These are phyloP conservation scores for Blastomyces parvus DNA, from an alignment of 2,329 filamentous ascomycete genomes.

Conservation along the genomic window DNA sequence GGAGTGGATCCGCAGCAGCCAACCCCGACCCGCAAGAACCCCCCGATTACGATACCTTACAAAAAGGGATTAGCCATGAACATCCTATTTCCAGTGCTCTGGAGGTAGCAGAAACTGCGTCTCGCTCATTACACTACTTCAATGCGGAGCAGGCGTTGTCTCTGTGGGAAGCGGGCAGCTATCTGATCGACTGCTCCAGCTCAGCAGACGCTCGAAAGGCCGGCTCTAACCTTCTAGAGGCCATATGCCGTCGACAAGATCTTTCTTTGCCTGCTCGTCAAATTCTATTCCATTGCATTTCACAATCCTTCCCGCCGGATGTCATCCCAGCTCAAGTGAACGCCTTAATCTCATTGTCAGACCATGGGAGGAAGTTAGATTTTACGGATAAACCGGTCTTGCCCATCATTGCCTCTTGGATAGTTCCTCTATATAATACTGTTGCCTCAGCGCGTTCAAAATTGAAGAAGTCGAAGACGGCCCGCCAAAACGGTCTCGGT, in stretches of 20 bases:
- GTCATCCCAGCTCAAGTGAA: slow-evolving; percentile 32
- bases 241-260: slow-evolving; percentile 32
- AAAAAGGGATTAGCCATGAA: slow-evolving; percentile 28
- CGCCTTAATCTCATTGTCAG: slow-evolving; percentile 33
- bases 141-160: slow-evolving; percentile 32
- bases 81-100: slow-evolving; percentile 28
- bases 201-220: slow-evolving; percentile 30
- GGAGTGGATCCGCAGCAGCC: slow-evolving; percentile 25
- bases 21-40: slow-evolving; percentile 31
- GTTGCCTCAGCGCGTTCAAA: slow-evolving; percentile 30
- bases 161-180: slow-evolving; percentile 32
- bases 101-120: slow-evolving; percentile 31
- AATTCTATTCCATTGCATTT: slow-evolving; percentile 30
- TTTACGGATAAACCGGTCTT: slow-evolving; percentile 32
- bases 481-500: slow-evolving; percentile 24
- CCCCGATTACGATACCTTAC: slow-evolving; percentile 31
- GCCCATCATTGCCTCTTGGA: slow-evolving; percentile 32
- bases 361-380: slow-evolving; percentile 36
- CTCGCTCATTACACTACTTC: slow-evolving; percentile 28
- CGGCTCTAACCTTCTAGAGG: slow-evolving; percentile 29
- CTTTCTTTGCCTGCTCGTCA: slow-evolving; percentile 28
- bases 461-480: slow-evolving; percentile 29
- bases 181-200: slow-evolving; percentile 29
- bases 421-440: slow-evolving; percentile 31
- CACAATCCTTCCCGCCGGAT: slow-evolving; percentile 26